Evolutionary conservation across 2,329 filamentous ascomycete genomes (phyloP), one percentile per base, ranked within the genome.

Genomic region (Talaromyces rugulosus): DNA sequence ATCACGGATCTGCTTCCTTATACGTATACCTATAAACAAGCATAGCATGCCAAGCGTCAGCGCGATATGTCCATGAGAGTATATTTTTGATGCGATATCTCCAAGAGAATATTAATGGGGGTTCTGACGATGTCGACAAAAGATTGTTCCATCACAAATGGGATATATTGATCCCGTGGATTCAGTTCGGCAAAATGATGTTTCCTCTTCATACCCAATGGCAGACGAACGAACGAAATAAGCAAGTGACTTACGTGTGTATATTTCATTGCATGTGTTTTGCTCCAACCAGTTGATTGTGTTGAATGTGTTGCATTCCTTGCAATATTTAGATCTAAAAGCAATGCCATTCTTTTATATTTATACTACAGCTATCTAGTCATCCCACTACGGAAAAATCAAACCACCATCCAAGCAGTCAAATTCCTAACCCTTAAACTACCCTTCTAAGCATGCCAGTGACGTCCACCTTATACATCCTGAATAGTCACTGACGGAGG

Each of bases 121-220:
- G 16, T 6, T 53, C 50, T 28, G 50, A 53, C 50, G 50, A 53
- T 53, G 50, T 53, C 50, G 50, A 53, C 50, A 53, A 53, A 8
- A 18, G 50, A 27, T 47, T 47, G 44, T 23, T 47, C 50, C 50
- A 30, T 53, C 50, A 53, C 18, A 12, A 23, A 23, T 23, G 18
- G 50, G 27, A 53, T 30, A 31, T n/a, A 23, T 18, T 31, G 18
- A 3, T 23, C 23, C 50, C 30, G 50, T 53, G 27, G 50, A 53
- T 33, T 53, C 50, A 53, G 50, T 31, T 53, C 50, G 50, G 50
- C 50, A 53, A 53, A 53, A 53, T 53, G 50, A 31, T 53, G 27
- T 53, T 53, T 53, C 16, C 18, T 53, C 50, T 53, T 53, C 50
- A 53, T 53, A 31, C 44, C 44, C 44, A 23, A 18, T 47, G 23